Evolutionary conservation across 2,329 filamentous ascomycete species (phyloP), one percentile per base, ranked within the genome.

Genomic region (Ceratocystis cubensis): DNA sequence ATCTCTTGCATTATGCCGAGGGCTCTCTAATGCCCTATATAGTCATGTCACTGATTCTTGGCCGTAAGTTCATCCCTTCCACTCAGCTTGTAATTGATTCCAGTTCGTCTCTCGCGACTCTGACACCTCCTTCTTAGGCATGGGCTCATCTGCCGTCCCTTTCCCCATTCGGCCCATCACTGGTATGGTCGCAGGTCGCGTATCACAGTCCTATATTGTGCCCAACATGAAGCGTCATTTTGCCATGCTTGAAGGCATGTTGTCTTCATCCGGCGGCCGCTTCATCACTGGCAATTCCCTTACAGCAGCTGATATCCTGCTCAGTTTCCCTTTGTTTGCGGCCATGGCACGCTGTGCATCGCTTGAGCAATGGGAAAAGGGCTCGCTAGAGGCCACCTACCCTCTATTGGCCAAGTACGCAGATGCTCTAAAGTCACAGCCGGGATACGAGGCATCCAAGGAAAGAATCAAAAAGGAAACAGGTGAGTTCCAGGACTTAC

Each of bases 1-100:
- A 90, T 73, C 84, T 84, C 70, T 83, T 96, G 80, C 88, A 96
- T 74, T 96, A 92, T 75, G 81, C 84, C 4, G 93, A 96, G 76
- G 93, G 92, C 10, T 89, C 84, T 69, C 76, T 96, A 69, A 94
- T 95, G 87, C 82, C 84, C 0, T 78, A 85, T 61, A 74, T 94
- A 69, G 75, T 92, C 0, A 75, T 89, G 69, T 77, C 80, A 15
- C 73, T 94, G 17, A 76, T 96, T 30, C 77, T 88, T 13, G 72
- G 72, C 3, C 74, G 80, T 82, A 73, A 67, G 78, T 76, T 44
- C 1, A 48, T 28, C 48, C 48, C 48, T 53, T 25, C 5, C 37
- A 41, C 37, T 41, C 37, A 4, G 8, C 37, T 13, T 13, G 10
- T 10, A 41, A 41, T 13, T 4, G 3, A 41, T 41, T 41, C 3